A percentile compares a stretch with the other conserved stretches of the same genome.
Conservation (phyloP, 2,329 filamentous ascomycete genomes). For the Macrophomina phaseolina region DNA sequence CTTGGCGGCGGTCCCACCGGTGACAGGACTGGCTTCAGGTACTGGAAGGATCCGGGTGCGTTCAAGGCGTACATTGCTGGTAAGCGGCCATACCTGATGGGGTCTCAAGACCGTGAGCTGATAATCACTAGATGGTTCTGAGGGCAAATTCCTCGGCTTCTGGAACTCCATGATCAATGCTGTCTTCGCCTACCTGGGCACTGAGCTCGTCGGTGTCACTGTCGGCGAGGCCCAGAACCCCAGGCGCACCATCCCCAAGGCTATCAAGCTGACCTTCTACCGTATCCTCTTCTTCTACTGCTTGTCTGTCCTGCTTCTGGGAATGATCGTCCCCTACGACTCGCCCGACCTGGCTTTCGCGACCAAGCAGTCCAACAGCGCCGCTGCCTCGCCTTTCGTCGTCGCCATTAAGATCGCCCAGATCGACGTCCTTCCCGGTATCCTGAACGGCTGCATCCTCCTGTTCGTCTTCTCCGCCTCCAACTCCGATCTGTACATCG, state of each 20-base stretch:
- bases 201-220: constrained; percentile 78
- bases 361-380: constrained; percentile 55
- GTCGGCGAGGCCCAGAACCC: constrained; percentile 82
- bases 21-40: constrained; percentile 51
- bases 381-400: constrained; percentile 75
- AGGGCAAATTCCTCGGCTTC: constrained; percentile 53
- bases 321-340: constrained; percentile 79
- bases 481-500: constrained; percentile 79
- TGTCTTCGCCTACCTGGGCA: constrained; percentile 77
- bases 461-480: constrained; percentile 78
- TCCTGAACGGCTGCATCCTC: constrained; percentile 76
- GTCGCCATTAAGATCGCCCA: constrained; percentile 71
- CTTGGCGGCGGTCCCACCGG: constrained; percentile 50
- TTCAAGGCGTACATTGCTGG: constrained; percentile 49
- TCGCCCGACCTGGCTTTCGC: constrained; percentile 64
- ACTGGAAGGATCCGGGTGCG: constrained; percentile 52
- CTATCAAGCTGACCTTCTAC: constrained; percentile 81
- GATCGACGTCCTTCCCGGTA: constrained; percentile 67
- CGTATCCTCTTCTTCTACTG: constrained; percentile 83
- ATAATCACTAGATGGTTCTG: constrained; percentile 31
- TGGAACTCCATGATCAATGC: constrained; percentile 77
- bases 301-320: constrained; percentile 73
- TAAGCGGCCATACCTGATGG: background rate
- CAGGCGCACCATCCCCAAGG: constrained; percentile 74
- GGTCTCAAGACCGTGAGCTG: background rate